phyloP scores from a whole-genome alignment of 2,329 filamentous ascomycete genomes.

The Periconia sp. region DNA sequence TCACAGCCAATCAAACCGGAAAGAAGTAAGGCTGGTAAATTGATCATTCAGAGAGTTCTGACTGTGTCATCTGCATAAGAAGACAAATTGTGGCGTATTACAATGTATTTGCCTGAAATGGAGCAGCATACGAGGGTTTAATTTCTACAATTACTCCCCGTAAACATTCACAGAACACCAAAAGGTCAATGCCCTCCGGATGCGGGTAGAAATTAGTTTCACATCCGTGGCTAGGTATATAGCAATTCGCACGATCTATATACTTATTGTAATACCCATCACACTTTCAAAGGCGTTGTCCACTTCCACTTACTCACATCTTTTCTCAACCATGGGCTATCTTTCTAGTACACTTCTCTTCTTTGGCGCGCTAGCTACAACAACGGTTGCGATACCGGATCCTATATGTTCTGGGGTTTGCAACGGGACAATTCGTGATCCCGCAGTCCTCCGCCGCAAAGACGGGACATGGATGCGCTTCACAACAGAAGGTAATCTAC shows the following conservation, averaged over 20 bases:
- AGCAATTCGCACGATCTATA: no score
- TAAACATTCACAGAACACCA: neutral
- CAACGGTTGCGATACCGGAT: neutral
- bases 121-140: neutral
- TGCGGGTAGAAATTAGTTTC: neutral
- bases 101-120: no score
- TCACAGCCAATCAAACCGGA: no score
- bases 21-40: no score
- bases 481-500: constrained; percentile 12
- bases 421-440: constrained; percentile 1
- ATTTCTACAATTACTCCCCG: neutral
- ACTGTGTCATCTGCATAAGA: no score
- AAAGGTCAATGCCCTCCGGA: neutral
- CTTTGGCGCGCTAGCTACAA: neutral
- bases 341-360: neutral
- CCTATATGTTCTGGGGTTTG: constrained; percentile 1
- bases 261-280: no score
- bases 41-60: no score
- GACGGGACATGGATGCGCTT: constrained; percentile 3
- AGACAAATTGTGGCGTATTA: no score
- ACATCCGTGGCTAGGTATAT: neutral
- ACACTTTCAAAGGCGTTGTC: no score
- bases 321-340: neutral
- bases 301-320: no score
- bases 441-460: neutral